phyloP scores from a whole-genome alignment of 345 rosid species.

The Aegle marmelos region DNA sequence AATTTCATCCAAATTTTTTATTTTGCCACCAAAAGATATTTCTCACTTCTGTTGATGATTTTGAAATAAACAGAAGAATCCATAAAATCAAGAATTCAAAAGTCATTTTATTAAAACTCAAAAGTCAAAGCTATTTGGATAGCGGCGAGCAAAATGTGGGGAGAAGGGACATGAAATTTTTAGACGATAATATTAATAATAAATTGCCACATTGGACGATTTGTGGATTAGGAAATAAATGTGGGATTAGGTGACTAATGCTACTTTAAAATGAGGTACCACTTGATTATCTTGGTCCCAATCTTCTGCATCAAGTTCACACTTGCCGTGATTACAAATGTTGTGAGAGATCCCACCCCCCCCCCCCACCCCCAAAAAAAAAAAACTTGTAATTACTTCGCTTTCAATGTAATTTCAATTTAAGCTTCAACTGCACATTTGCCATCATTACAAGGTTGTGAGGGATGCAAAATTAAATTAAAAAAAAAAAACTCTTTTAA shows the following conservation, averaged over 20 bases:
- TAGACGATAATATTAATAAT: not conserved
- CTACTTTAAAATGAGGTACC: conserved; percentile 1
- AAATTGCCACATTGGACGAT: not conserved
- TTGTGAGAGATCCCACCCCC: not conserved
- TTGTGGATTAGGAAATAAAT: not conserved
- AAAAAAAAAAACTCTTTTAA: not conserved
- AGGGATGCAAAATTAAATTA: no score
- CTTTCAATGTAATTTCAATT: not conserved
- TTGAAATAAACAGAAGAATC: not conserved
- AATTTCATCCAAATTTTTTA: no score
- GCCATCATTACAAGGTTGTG: not conserved
- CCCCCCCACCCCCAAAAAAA: no score
- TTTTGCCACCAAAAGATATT: no score
- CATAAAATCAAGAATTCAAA: no score
- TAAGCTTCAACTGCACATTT: not conserved
- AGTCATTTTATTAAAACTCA: not conserved
- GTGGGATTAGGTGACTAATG: conserved; percentile 11
- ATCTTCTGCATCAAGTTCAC: conserved; percentile 6
- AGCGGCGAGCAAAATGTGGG: not conserved
- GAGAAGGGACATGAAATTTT: not conserved
- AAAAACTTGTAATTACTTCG: not conserved
- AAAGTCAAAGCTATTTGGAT: not conserved
- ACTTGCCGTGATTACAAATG: not conserved
- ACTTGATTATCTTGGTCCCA: conserved; percentile 13
- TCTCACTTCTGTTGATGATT: no score